Percentiles rank a stretch among this genome's conserved stretches.
Conservation (phyloP, 1,284 basidiomycete species). For the Trichosporon faecale region DNA sequence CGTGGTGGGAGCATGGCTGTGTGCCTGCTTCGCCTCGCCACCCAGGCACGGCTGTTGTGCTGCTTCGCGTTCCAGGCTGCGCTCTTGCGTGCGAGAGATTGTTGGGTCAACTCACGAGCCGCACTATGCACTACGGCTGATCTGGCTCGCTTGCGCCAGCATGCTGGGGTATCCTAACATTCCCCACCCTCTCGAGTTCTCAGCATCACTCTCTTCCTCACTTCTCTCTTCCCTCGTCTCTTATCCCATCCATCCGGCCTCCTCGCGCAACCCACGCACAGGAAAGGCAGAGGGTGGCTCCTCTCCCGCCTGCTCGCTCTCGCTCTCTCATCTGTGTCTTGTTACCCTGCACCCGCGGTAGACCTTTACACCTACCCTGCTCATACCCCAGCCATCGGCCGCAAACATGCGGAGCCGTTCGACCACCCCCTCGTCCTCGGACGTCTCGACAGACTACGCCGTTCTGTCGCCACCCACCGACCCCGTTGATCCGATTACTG, state of each 20-base stretch:
- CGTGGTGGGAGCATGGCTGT: not conserved
- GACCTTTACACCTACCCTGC: not conserved
- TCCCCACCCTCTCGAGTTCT: not conserved
- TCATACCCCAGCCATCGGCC: not conserved
- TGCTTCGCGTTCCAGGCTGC: not conserved
- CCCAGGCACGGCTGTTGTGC: slow-evolving; percentile 6
- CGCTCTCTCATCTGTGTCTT: not conserved
- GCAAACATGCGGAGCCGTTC: not conserved
- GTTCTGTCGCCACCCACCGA: not conserved
- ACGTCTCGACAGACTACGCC: not conserved
- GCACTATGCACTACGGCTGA: not conserved
- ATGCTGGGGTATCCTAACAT: not conserved
- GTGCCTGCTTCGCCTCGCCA: not conserved
- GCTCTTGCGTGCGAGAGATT: not conserved
- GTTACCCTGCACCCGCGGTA: not conserved
- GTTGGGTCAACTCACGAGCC: not conserved
- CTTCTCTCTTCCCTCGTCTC: not conserved
- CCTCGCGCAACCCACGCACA: not conserved
- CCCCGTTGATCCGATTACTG: not conserved
- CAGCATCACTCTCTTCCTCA: not conserved
- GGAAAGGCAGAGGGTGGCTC: not conserved
- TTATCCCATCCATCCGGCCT: not conserved
- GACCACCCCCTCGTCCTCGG: not conserved
- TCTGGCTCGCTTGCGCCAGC: not conserved
- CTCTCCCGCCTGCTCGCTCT: not conserved